phyloP scores from a whole-genome alignment of 1,284 basidiomycete species.

The Thelephora terrestris region DNA sequence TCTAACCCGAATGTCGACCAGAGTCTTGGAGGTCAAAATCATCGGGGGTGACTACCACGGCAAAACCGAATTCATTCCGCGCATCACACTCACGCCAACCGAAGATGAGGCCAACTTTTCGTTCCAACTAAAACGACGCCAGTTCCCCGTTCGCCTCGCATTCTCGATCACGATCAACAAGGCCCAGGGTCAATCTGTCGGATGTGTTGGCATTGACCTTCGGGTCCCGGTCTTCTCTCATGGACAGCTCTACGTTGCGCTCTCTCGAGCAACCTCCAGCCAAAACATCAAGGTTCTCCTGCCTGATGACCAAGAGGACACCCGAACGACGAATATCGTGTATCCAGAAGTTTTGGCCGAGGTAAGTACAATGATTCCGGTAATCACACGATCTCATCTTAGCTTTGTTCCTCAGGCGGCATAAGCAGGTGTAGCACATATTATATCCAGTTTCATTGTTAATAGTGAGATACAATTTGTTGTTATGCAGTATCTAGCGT shows the following conservation, averaged over 20 bases:
- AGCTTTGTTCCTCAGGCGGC: too few relatives aligned
- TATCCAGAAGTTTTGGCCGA: slow-evolving; percentile 19
- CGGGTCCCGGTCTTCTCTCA: slow-evolving; percentile 28
- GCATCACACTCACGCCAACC: slow-evolving; percentile 16
- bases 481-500: too few relatives aligned
- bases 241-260: slow-evolving; percentile 34
- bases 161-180: slow-evolving; percentile 37
- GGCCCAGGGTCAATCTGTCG: slow-evolving; percentile 31
- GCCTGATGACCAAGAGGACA: slow-evolving; percentile 9
- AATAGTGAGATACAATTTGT: too few relatives aligned
- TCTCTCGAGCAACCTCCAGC: slow-evolving; percentile 23
- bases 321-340: slow-evolving; percentile 20
- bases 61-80: slow-evolving; percentile 19
- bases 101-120: slow-evolving; percentile 12
- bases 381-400: too few relatives aligned
- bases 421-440: too few relatives aligned
- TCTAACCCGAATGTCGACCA: slow-evolving; percentile 8
- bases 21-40: slow-evolving; percentile 17
- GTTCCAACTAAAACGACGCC: slow-evolving; percentile 19
- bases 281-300: slow-evolving; percentile 21
- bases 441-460: too few relatives aligned
- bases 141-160: slow-evolving; percentile 31
- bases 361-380: not conserved
- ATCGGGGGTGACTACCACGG: slow-evolving; percentile 18
- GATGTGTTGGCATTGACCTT: slow-evolving; percentile 23